Evolutionary conservation across 2,329 filamentous ascomycete genomes (phyloP), one percentile per base, ranked within the genome.

Genomic region (Fusarium sterilihyphosum): DNA sequence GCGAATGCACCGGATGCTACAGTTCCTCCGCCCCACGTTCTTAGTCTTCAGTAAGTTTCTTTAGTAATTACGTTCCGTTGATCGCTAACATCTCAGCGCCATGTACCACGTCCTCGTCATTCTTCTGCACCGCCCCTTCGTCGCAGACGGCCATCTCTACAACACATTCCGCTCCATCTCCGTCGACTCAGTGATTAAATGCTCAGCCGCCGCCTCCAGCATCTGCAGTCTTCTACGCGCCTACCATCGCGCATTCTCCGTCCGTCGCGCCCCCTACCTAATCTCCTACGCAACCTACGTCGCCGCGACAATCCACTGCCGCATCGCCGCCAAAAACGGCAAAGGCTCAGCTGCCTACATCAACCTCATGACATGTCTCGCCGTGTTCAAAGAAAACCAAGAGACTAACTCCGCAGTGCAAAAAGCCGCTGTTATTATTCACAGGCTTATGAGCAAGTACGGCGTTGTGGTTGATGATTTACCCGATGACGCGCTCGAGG

Each of bases 221-320:
- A 88, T 88, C 8, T 82, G 84, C 20, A 77, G 80, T 7, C 76
- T 89, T 0, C 73, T 88, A 0, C 81, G 83, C 26, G 79, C 81
- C 10, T 88, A 88, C 50, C 81, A 87, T 31, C 78, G 79, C 37
- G 80, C 83, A 0, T 89, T 87, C 46, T 85, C 84, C 2, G 81
- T 88, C 4, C 79, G 81, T 17, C 79, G 83, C 17, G 86, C 88
- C 0, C 88, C 88, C 0, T 89, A 89, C 62, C 78, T 89, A 3
- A 84, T 89, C 24, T 87, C 86, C 0, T 90, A 90, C 74, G 86
- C 88, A 0, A 88, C 86, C 0, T 90, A 89, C 65, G 86, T 89
- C 2, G 84, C 84, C 8, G 87, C 86, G 0, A 89, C 87, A 0
- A 88, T 89, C 24, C 84, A 87, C 58, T 85, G 84, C 1, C 86